Conservation (phyloP, 2,329 filamentous ascomycete genomes). For the Scedosporium minutisporum region DNA sequence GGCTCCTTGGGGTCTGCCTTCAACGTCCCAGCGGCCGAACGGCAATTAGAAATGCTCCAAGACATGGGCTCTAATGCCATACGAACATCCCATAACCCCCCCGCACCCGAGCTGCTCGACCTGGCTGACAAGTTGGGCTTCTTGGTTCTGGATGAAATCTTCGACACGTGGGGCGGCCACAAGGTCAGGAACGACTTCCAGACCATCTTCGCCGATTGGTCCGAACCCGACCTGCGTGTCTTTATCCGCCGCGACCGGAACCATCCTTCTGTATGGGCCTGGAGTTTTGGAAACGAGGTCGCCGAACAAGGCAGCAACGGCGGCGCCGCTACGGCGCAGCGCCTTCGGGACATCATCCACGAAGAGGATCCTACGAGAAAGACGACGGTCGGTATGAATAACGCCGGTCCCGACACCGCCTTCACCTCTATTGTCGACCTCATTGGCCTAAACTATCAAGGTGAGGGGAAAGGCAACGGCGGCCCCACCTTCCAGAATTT, state of each 20-base stretch:
- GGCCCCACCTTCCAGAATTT: slow-evolving; percentile 29
- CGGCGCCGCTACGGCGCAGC: slow-evolving; percentile 20
- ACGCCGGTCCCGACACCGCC: slow-evolving; percentile 25
- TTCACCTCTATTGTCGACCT: slow-evolving; percentile 35
- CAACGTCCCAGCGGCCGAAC: slow-evolving; percentile 34
- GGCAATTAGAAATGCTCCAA: slow-evolving; percentile 37
- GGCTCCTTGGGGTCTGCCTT: slow-evolving; percentile 41
- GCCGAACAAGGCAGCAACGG: slow-evolving; percentile 30
- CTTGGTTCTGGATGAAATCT: slow-evolving; percentile 43
- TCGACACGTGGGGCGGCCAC: slow-evolving; percentile 35
- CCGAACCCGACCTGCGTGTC: slow-evolving; percentile 39
- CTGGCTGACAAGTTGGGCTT: slow-evolving; percentile 39
- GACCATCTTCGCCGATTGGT: slow-evolving; percentile 42
- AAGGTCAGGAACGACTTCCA: slow-evolving; percentile 41
- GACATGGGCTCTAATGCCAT: slow-evolving; percentile 41
- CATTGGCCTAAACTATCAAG: slow-evolving; percentile 44
- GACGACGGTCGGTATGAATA: slow-evolving; percentile 36
- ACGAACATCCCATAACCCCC: slow-evolving; percentile 44
- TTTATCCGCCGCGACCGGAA: slow-evolving; percentile 46
- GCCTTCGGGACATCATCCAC: slow-evolving; percentile 30
- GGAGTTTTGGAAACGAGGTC: slow-evolving; percentile 47
- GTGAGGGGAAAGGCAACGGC: slow-evolving; percentile 32
- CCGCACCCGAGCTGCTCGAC: slow-evolving; percentile 38
- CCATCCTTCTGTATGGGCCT: slow-evolving; percentile 40
- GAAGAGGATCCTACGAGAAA: slow-evolving; percentile 38